A percentile compares a stretch with the other conserved stretches of the same genome.
Conservation (phyloP, 306 rosid genomes). For the Vachellia collinsii region DNA sequence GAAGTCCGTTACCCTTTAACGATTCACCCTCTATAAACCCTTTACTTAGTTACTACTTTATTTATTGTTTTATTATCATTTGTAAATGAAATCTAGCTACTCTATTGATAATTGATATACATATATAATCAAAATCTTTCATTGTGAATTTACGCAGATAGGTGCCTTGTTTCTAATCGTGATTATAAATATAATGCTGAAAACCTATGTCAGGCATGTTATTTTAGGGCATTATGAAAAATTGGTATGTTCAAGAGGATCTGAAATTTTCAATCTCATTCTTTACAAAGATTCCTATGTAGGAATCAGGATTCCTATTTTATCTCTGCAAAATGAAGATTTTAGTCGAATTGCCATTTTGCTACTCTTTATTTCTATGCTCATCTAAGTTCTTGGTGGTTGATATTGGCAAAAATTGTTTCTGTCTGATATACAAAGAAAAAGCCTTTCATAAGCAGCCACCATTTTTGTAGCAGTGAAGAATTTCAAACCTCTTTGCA, state of each 20-base stretch:
- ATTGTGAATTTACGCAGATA: not conserved
- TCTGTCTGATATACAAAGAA: slow-evolving; percentile 65
- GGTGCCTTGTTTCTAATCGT: not conserved
- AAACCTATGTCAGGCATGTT: not conserved
- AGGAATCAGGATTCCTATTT: not conserved
- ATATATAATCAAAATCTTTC: not conserved
- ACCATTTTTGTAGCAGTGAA: slow-evolving; percentile 79
- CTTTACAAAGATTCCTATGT: not conserved
- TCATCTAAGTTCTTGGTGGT: slow-evolving; percentile 21
- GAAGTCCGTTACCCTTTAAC: not conserved
- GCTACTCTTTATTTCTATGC: not conserved
- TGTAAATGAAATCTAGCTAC: not conserved
- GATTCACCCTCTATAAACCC: not conserved
- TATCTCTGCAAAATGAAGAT: not conserved
- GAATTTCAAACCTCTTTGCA: slow-evolving; percentile 63
- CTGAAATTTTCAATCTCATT: not conserved
- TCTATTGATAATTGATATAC: not conserved
- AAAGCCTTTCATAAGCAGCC: slow-evolving; percentile 71
- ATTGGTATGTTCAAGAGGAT: not conserved
- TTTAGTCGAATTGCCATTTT: not conserved
- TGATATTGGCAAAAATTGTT: slow-evolving; percentile 49
- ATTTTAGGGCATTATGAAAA: not conserved
- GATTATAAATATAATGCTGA: not conserved
- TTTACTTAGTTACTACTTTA: not conserved
- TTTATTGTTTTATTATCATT: not conserved